Conservation (phyloP, 192 early-diverging fungal genomes). For the Backusella circina region DNA sequence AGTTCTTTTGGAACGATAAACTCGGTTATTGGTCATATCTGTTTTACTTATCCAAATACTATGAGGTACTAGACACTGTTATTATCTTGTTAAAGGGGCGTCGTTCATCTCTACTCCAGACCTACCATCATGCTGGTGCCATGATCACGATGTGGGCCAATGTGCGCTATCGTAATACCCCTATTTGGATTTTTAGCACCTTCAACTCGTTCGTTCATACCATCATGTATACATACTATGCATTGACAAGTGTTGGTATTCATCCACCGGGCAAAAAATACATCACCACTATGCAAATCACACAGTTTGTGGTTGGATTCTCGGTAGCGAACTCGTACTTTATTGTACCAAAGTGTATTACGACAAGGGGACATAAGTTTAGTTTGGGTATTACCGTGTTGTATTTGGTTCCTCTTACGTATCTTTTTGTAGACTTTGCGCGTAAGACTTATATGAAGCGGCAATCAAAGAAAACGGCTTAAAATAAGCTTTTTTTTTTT, state of each 20-base stretch:
- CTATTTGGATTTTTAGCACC: conserved; percentile 78
- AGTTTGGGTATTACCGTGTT: conserved; percentile 59
- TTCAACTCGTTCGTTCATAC: conserved; percentile 88
- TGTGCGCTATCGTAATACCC: conserved; percentile 60
- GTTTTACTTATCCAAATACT: conserved; percentile 87
- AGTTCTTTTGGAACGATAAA: conserved; percentile 60
- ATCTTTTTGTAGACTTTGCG: conserved; percentile 79
- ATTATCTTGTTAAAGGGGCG: conserved; percentile 81
- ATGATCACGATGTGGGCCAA: conserved; percentile 78
- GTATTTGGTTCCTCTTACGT: conserved; percentile 72
- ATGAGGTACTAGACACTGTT: conserved; percentile 84
- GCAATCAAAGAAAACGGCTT: background rate
- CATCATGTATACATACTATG: conserved; percentile 86
- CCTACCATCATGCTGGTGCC: conserved; percentile 82
- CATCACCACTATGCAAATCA: conserved; percentile 78
- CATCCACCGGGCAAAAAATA: conserved; percentile 78
- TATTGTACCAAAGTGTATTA: conserved; percentile 54
- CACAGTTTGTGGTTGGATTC: conserved; percentile 77
- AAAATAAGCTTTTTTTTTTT: background rate
- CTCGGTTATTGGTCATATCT: conserved; percentile 80
- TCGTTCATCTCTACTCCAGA: conserved; percentile 75
- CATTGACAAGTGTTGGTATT: conserved; percentile 65
- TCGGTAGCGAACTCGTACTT: conserved; percentile 64
- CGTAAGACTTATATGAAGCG: conserved; percentile 61
- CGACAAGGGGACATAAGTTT: conserved; percentile 42